Evolutionary conservation across 768 basidiomycete genomes (phyloP), one percentile per base, ranked within the genome.

Genomic region (Serendipita sp.): DNA sequence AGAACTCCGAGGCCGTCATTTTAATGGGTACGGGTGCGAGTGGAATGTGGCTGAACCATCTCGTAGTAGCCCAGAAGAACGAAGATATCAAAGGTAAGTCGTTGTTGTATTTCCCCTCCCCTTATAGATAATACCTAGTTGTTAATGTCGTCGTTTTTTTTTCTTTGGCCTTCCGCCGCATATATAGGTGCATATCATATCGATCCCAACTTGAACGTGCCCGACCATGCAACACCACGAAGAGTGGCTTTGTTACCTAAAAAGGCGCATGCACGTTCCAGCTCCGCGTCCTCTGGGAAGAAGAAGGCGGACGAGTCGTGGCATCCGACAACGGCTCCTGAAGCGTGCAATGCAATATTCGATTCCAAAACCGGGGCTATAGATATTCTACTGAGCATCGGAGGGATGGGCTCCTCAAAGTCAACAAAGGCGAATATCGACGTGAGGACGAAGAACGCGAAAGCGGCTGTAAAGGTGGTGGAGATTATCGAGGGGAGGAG

Each of bases 1-100:
- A 60, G 56, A 35, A 35, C 16, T 28, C 56, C 10, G 56, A 60
- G 56, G 35, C 56, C 16, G 24, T 60, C 28, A 60, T 60, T n/a
- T n/a, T 60, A n/a, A 28, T 60, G 56, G 35, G 56, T 37, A 37
- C 56, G 4, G 56, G 56, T 10, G 3, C 16, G 24, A 60, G 56
- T 60, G 56, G 56, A n/a, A 60, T 37, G 35, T 60, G 56, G 56
- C 56, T 60, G 4, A 60, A 60, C 56, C 56, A 60, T 35, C 16
- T 60, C 35, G 56, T 60, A 8, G 34, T 60, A 8, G 56, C 35
- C 7, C 16, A 3, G 24, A 60, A 60, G 56, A 28, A 10, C 8
- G 34, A 60, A 35, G 16, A 8, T 4, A 60, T 60, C 16, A 4
- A 37, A 60, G 56, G 56, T 60, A 28, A 16, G 56, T 16, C 10